Evolutionary conservation across 768 basidiomycete species (phyloP).

Genomic region (Plicaturopsis crispa): DNA sequence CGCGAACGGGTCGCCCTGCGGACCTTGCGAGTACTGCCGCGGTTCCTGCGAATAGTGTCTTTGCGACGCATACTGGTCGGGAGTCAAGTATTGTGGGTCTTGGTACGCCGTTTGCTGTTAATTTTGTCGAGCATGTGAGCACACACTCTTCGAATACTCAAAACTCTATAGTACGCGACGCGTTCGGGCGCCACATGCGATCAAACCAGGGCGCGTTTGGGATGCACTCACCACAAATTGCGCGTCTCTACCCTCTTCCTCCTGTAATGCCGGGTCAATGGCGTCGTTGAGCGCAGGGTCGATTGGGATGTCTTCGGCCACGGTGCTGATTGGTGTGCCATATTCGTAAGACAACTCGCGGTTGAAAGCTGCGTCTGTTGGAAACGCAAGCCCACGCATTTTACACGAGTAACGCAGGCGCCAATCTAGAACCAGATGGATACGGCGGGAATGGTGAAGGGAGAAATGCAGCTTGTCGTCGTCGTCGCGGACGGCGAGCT

Average conservation of each 20-base stretch:
- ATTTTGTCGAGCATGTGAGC: neutral
- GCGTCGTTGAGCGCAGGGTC: constrained; percentile 62
- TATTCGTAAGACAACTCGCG: constrained; percentile 53
- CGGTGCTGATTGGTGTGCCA: constrained; percentile 49
- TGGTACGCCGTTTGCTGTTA: no score
- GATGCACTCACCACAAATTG: constrained; percentile 36
- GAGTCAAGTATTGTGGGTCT: no score
- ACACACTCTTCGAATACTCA: neutral
- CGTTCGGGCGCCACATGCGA: constrained; percentile 32
- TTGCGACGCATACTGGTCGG: constrained; percentile 1
- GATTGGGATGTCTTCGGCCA: constrained; percentile 64
- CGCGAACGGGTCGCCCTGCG: constrained; percentile 80
- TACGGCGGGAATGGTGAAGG: constrained; percentile 8
- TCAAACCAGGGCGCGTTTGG: no score
- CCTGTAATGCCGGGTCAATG: constrained; percentile 47
- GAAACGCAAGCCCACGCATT: constrained; percentile 63
- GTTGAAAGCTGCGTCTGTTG: constrained; percentile 35
- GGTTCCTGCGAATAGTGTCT: constrained; percentile 22
- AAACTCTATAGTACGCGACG: constrained; percentile 41
- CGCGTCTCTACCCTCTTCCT: constrained; percentile 14
- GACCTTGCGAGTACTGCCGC: constrained; percentile 61
- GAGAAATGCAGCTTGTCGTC: constrained; percentile 8
- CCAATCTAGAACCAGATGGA: constrained; percentile 10
- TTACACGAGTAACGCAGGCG: no score
- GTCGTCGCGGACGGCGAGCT: constrained; percentile 3